These are phyloP conservation scores for Apiotrichum gracile DNA, from an alignment of 1,284 basidiomycete species.

Conservation along the genomic window DNA sequence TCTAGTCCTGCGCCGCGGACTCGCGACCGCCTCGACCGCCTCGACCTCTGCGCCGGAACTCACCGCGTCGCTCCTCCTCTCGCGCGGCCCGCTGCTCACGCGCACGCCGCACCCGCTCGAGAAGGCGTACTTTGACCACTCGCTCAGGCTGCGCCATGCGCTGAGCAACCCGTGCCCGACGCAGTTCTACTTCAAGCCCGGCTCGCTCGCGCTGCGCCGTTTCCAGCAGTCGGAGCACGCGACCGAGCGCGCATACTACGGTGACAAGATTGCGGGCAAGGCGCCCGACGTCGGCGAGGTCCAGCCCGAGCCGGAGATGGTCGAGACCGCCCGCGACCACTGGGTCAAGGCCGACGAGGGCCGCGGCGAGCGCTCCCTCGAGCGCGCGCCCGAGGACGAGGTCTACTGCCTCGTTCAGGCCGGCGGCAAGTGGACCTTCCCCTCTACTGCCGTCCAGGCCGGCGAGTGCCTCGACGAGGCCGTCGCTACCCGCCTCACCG, in stretches of 20 bases:
- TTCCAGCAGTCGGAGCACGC: slow-evolving; percentile 68
- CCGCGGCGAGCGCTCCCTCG: slow-evolving; percentile 63
- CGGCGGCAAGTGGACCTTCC: slow-evolving; percentile 68
- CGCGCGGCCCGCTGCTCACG: slow-evolving; percentile 76
- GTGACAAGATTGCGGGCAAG: slow-evolving; percentile 53
- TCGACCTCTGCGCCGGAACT: slow-evolving; percentile 28
- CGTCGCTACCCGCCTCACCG: slow-evolving; percentile 26
- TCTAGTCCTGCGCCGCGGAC: slow-evolving; percentile 12
- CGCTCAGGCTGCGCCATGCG: slow-evolving; percentile 72
- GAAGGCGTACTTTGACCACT: slow-evolving; percentile 78
- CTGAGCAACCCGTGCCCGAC: slow-evolving; percentile 82
- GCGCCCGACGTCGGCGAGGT: slow-evolving; percentile 58
- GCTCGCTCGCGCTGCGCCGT: slow-evolving; percentile 74
- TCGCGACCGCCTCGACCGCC: slow-evolving; percentile 12
- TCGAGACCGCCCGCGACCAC: slow-evolving; percentile 24
- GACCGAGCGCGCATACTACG: slow-evolving; percentile 66
- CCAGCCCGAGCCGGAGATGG: slow-evolving; percentile 46
- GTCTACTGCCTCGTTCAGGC: slow-evolving; percentile 72
- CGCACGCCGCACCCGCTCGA: slow-evolving; percentile 72
- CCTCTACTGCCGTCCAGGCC: slow-evolving; percentile 38
- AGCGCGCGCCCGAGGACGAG: slow-evolving; percentile 75
- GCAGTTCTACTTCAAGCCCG: slow-evolving; percentile 93
- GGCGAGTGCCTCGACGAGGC: slow-evolving; percentile 41
- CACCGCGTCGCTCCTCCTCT: slow-evolving; percentile 60
- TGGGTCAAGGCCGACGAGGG: slow-evolving; percentile 32